Evolutionary conservation across 2,329 filamentous ascomycete species (phyloP).

Genomic region (Orbilia oligospora): DNA sequence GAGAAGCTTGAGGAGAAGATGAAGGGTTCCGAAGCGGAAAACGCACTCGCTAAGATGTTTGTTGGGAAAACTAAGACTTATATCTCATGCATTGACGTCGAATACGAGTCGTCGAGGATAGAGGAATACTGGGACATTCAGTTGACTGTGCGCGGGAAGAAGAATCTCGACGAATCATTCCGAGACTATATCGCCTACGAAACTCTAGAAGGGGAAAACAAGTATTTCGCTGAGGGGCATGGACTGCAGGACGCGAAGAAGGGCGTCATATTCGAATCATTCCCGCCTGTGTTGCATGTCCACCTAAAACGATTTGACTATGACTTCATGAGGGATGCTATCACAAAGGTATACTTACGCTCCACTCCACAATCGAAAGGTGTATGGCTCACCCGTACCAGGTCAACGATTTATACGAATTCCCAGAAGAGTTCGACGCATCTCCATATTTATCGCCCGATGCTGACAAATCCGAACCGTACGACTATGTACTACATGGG

Average conservation of each 20-base stretch:
- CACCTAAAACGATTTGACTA: constrained; percentile 99
- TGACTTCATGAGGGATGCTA: constrained; percentile 93
- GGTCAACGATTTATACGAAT: constrained; percentile 93
- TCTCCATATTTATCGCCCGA: constrained; percentile 87
- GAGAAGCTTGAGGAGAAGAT: constrained; percentile 97
- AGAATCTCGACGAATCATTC: constrained; percentile 93
- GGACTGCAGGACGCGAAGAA: constrained; percentile 97
- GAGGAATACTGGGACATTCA: constrained; percentile 99
- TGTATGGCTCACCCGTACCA: constrained; percentile 23
- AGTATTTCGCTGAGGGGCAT: constrained; percentile 93
- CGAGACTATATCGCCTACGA: constrained; percentile 96
- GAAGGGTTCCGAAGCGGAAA: constrained; percentile 95
- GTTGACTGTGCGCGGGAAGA: constrained; percentile 94
- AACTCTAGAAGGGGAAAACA: constrained; percentile 97
- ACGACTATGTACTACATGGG: constrained; percentile 89
- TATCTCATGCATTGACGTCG: constrained; percentile 97
- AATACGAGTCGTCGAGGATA: constrained; percentile 93
- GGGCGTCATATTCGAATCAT: constrained; percentile 95
- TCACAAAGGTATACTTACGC: constrained; percentile 80
- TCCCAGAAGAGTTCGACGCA: constrained; percentile 86
- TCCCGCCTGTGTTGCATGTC: constrained; percentile 92
- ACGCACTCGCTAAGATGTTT: constrained; percentile 89
- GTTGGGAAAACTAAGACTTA: constrained; percentile 99
- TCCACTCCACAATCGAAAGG: not conserved
- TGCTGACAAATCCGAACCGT: constrained; percentile 88